Evolutionary conservation across 2,329 filamentous ascomycete species (phyloP), one percentile per base, ranked within the genome.

Genomic region (Malbranchea zuffiana): DNA sequence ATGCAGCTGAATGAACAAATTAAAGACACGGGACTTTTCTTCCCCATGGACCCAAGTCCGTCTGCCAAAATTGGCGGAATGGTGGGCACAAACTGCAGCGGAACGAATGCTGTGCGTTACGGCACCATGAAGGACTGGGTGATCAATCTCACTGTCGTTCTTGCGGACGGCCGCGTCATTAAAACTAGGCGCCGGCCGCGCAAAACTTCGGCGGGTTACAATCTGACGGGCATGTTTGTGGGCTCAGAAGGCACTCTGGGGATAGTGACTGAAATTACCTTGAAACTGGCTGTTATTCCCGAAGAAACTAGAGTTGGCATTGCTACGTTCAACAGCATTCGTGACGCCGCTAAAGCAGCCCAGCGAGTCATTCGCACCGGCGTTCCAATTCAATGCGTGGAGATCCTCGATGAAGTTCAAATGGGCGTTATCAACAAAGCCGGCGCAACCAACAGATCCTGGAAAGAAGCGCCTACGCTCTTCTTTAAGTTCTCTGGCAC

Each of bases 21-120:
- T 51, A 74, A 80, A 58, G 69, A 74, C 25, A 78, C 74, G 3
- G 83, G 83, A 0, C 72, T 95, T 1, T 94, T 94, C 63, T 92
- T 94, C 54, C 87, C 87, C 1, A 78, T 93, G 8, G 87, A 95
- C 51, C 87, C 87, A 8, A 82, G 82, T 55, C 79, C 79, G 24
- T 69, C 66, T 1, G 72, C 71, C 0, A 62, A 65, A 44, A 62
- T 75, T 13, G 72, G 72, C 2, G 72, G 72, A 4, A 75, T 75
- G 72, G 61, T 83, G 3, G 74, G 75, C 0, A 82, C 78, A 1
- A 79, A 78, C 36, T 83, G 79, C 59, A 76, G 66, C 36, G 71
- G 71, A 0, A 75, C 72, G 0, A 74, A 75, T 46, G 71, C 72
- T 1, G 65, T 72, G 39, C 63, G 78, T 35, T 83, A 83, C 49